A percentile compares a stretch with the other conserved stretches of the same genome.
These are phyloP conservation scores for Setaria italica DNA, from an alignment of 202 grass and related monocot species.

Conservation along the genomic window DNA sequence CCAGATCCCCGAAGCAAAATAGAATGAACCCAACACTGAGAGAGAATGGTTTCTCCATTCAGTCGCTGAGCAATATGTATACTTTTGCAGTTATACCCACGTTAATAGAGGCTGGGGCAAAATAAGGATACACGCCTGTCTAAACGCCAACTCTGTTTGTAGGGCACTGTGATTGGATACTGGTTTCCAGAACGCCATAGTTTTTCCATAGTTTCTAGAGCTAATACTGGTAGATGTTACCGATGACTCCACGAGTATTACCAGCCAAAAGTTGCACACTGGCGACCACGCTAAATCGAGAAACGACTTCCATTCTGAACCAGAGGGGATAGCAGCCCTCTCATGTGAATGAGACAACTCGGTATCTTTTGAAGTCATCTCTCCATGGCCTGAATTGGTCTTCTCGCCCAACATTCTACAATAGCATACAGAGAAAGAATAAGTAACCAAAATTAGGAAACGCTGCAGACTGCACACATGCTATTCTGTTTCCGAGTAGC, in stretches of 20 bases:
- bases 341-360: not conserved
- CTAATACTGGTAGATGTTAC: conserved; percentile 15
- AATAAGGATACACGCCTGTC: not conserved
- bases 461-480: not conserved
- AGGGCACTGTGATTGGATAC: not conserved
- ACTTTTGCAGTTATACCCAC: conserved; percentile 23
- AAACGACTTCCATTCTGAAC: not conserved
- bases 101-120: not conserved
- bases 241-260: too few species aligned
- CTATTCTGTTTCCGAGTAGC: not conserved
- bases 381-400: conserved; percentile 68
- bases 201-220: not conserved
- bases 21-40: not conserved
- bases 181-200: not conserved
- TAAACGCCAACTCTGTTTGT: not conserved
- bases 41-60: not conserved
- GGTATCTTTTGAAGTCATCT: conserved; percentile 43
- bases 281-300: not conserved
- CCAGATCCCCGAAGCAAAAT: conserved; percentile 73
- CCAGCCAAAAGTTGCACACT: not conserved
- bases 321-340: not conserved
- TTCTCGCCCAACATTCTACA: conserved; percentile 60
- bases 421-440: conserved; percentile 23
- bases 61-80: not conserved
- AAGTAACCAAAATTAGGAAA: conserved; percentile 25